A percentile compares a stretch with the other conserved stretches of the same genome.
These are phyloP conservation scores for Penicillium steckii DNA, from an alignment of 495 filamentous ascomycete genomes.

Conservation along the genomic window DNA sequence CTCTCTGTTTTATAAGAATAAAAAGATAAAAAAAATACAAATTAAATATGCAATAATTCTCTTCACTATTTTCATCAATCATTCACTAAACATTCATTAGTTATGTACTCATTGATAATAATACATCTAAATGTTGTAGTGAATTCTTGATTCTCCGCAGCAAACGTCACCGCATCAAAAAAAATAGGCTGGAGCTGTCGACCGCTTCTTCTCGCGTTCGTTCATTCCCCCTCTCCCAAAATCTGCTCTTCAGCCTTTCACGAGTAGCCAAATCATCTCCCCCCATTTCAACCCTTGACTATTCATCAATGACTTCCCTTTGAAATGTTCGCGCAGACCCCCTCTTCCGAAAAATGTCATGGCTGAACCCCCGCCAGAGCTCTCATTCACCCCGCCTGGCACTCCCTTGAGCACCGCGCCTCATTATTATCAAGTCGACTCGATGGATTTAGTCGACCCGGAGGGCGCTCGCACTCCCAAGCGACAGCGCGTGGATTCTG, in stretches of 20 bases:
- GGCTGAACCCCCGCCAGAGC: constrained; percentile 51
- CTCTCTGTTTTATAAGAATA: no score
- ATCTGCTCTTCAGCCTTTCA: background rate
- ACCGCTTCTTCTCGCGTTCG: constrained; percentile 11
- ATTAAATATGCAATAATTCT: no score
- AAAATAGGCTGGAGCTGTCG: constrained; percentile 22
- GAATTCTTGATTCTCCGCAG: constrained; percentile 21
- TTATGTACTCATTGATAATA: no score
- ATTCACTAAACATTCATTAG: no score
- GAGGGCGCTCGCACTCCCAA: constrained; percentile 57
- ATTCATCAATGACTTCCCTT: constrained; percentile 1
- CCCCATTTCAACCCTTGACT: background rate
- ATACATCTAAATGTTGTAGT: no score
- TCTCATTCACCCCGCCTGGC: constrained; percentile 46
- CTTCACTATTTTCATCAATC: no score
- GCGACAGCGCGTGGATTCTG: constrained; percentile 62
- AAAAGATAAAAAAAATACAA: no score
- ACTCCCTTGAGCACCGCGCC: constrained; percentile 33
- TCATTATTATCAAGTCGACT: constrained; percentile 35
- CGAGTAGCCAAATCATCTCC: background rate
- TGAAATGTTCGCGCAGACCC: no score
- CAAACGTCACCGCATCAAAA: constrained; percentile 29
- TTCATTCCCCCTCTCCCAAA: background rate
- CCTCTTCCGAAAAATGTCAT: constrained; percentile 43
- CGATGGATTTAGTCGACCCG: constrained; percentile 56